Evolutionary conservation across 441 rosid genomes (phyloP).

Genomic region (Syzygium malaccense): DNA sequence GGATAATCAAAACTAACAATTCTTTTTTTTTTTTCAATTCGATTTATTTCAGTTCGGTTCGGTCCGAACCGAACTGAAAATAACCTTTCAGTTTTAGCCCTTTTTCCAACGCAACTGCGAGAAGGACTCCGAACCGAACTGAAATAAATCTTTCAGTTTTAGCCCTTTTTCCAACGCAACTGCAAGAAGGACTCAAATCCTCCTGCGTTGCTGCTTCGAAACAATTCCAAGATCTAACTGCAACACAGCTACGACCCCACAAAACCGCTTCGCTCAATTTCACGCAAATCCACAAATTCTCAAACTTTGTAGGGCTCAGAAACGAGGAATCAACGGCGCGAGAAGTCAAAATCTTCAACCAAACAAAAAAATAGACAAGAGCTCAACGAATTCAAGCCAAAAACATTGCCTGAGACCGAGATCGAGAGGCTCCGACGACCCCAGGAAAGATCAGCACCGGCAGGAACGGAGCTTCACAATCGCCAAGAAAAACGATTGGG

Average conservation of each 20-base stretch:
- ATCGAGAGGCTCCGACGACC: background rate
- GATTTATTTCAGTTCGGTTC: too few relatives aligned
- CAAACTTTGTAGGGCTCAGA: slow-evolving; percentile 37
- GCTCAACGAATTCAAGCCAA: background rate
- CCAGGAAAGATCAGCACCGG: background rate
- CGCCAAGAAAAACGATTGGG: background rate
- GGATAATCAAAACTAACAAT: too few relatives aligned
- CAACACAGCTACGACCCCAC: background rate
- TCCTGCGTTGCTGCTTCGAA: background rate
- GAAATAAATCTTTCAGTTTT: too few relatives aligned
- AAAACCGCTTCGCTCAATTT: background rate
- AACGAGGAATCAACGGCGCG: slow-evolving; percentile 6
- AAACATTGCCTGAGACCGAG: slow-evolving; percentile 18
- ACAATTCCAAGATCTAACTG: background rate
- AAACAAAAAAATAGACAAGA: background rate
- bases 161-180: too few relatives aligned
- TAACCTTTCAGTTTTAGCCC: too few relatives aligned
- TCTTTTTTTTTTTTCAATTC: too few relatives aligned
- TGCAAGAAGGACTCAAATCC: too few relatives aligned
- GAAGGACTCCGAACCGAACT: too few relatives aligned
- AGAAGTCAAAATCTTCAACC: background rate
- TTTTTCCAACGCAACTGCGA: too few relatives aligned
- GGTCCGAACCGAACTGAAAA: too few relatives aligned
- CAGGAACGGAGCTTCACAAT: background rate
- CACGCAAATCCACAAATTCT: background rate